Conservation (phyloP, 331 rosid species). For the Acacia pycnantha region DNA sequence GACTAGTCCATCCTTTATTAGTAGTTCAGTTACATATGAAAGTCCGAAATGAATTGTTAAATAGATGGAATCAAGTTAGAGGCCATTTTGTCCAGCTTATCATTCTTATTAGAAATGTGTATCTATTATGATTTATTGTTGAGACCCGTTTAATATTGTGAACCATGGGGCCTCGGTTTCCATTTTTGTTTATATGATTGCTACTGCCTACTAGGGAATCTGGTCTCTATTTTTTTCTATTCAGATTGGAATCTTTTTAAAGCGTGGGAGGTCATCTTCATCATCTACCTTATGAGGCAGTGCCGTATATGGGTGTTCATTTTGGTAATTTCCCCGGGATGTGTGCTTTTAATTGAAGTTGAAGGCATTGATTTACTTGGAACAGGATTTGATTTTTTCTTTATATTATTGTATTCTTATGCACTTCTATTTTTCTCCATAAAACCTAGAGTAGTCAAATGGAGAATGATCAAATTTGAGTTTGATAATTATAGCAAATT, state of each 20-base stretch:
- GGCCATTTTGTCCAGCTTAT: constrained; percentile 3
- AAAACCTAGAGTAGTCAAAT: not conserved
- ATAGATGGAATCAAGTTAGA: constrained; percentile 23
- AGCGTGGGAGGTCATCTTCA: not conserved
- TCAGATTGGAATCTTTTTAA: not conserved
- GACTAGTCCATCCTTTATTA: constrained; percentile 10
- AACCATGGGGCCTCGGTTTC: not conserved
- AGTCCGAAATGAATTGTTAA: constrained; percentile 20
- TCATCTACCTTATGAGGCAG: not conserved
- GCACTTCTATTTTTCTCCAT: not conserved
- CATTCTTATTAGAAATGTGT: constrained; percentile 29
- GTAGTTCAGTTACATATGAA: constrained; percentile 20
- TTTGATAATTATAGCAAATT: not conserved
- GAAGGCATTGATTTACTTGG: not conserved
- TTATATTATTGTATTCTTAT: not conserved
- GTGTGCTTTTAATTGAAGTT: not conserved
- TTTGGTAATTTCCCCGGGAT: not conserved
- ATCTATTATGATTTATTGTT: constrained; percentile 32
- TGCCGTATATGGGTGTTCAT: not conserved
- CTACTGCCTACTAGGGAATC: not conserved
- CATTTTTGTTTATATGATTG: not conserved
- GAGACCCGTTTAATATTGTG: constrained; percentile 16
- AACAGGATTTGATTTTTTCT: not conserved
- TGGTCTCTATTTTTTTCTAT: not conserved
- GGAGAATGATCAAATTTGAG: not conserved